Evolutionary conservation across 345 rosid species (phyloP).

Genomic region (Ceriops decandra): DNA sequence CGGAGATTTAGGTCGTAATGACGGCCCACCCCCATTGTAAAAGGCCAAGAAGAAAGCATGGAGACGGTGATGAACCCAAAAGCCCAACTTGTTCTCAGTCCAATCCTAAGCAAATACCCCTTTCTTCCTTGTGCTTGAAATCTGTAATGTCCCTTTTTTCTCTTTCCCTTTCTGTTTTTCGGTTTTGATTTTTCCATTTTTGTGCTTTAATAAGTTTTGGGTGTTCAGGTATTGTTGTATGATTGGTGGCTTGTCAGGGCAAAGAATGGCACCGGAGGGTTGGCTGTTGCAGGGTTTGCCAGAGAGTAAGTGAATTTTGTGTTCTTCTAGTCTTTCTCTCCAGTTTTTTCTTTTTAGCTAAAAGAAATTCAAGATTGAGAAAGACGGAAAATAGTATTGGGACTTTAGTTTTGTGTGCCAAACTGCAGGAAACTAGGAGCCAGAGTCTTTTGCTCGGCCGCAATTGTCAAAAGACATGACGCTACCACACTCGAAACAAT

Average conservation of each 20-base stretch:
- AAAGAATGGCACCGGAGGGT: slow-evolving; percentile 18
- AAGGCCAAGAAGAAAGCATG: not conserved
- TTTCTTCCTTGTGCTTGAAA: slow-evolving; percentile 10
- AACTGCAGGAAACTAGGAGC: slow-evolving; percentile 22
- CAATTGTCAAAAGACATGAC: slow-evolving; percentile 38
- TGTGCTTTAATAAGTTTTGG: not conserved
- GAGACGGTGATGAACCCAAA: not conserved
- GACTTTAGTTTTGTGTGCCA: not conserved
- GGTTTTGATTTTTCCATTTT: not conserved
- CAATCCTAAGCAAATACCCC: not conserved
- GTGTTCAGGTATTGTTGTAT: slow-evolving; percentile 27
- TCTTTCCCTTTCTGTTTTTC: no score
- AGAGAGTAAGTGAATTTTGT: slow-evolving; percentile 22
- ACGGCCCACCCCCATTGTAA: not conserved
- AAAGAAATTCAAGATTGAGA: not conserved
- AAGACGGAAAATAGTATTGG: not conserved
- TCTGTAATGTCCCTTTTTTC: not conserved
- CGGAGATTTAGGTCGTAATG: not conserved
- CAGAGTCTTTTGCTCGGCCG: slow-evolving; percentile 41
- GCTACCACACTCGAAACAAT: slow-evolving; percentile 39
- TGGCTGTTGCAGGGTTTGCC: slow-evolving; percentile 40
- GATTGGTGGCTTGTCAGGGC: slow-evolving; percentile 41
- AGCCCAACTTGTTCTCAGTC: not conserved
- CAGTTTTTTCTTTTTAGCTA: not conserved
- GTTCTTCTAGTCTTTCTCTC: not conserved